Base-by-base conservation (phyloP, 2,329 filamentous ascomycete species). In the Metarhizium sp. region DNA sequence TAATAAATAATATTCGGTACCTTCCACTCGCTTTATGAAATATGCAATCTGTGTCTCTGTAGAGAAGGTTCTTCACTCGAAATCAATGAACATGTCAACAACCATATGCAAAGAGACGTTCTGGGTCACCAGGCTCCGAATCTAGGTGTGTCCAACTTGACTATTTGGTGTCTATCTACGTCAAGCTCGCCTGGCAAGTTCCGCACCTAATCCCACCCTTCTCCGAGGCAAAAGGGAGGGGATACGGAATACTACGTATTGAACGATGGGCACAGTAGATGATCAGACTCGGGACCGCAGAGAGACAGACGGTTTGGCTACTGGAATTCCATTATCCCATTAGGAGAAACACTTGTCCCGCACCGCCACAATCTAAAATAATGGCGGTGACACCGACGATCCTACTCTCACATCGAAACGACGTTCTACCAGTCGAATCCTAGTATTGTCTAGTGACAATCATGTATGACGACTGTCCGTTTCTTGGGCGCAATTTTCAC, bases 371-470 rank as follows among this genome's bases (percentile, higher is more conserved):
- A 40, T n/a, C 4, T 32, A 32, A 47, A 25, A 45, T 18, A 38
- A 29, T 29, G 51, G 49, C 32, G 53, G 53, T 47, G 53, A 51
- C 49, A 38, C 40, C 45, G 53, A 51, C 53, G 42, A 55, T 51
- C 18, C 30, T 40, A 14, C 45, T 29, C 45, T 42, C 20, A 34
- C 18, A 32, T 40, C n/a, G 14, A 36, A 11, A 20, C 42, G 42
- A 6, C 30, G 5, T 5, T 6, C 25, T 48, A 7, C 13, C 25
- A 29, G 45, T n/a, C 18, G 25, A 29, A 30, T 18, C 18, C 20
- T 30, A 29, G 20, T 30, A 29, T 48, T n/a, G 42, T 6, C 16
- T 25, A 45, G 45, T 30, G 18, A 25, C 43, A 25, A 18, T n/a
- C n/a, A 6, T 42, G 40, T 42, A 42, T 42, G 40, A 42, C 42